Base-by-base conservation (phyloP, 805 yeast genomes). In the Kodamaea leandrae region DNA sequence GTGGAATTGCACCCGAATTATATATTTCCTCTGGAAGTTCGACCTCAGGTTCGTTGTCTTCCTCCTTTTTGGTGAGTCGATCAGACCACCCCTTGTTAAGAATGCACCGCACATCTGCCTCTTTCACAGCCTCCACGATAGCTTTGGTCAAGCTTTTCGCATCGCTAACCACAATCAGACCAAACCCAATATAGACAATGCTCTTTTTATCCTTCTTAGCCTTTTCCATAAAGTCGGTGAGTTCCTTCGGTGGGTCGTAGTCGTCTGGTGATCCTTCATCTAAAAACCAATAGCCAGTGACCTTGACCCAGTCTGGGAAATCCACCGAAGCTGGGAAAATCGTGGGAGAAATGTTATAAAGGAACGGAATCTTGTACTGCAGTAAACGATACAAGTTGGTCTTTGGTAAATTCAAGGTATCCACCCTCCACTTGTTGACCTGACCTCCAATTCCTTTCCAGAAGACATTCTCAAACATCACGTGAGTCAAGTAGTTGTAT, bases 41-140 rank as follows among this genome's bases (percentile, higher is more conserved):
- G 16, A 70, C 49, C 38, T 74, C 78, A 2, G 56, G 49, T 20
- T 53, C 61, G 7, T 51, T 37, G 6, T 50, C 47, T 32, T 52
- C 44, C 6, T 62, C 53, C 23, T 70, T 68, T 8, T 68, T 64
- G 6, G 74, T 65, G 27, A 77, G 55, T 33, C 96, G 68, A 49
- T 86, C 93, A 0, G 96, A 85, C 98, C 98, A 91, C 0, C 98
- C 98, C 58, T 90, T 89, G 54, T 88, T 89, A 49, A 91, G 66
- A 29, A 91, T 79, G 63, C 97, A 91, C 48, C 87, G 67, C 1
- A 91, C 95, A 52, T 79, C 96, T 2, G 96, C 83, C 39, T 78
- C 79, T 14, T 72, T 47, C 1, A 91, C 96, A 0, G 96, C 91
- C 27, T 83, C 83, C 10, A 82, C 76, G 8, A 91, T 78, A 0